These are phyloP conservation scores for Pontederia crassipes DNA, from an alignment of 176 grass and related monocot genomes.

Conservation along the genomic window DNA sequence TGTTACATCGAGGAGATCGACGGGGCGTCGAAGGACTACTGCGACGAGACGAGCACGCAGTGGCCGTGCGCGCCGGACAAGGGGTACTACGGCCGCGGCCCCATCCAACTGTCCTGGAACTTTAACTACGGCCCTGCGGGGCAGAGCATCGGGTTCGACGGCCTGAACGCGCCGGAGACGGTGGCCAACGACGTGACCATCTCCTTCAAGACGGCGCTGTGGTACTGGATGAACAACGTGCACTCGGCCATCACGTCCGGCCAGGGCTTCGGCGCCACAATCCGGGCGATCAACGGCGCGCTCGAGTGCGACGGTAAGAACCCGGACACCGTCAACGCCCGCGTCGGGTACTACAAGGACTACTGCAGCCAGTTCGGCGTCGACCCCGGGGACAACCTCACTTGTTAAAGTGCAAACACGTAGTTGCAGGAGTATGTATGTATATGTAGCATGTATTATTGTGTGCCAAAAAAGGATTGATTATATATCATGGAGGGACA, in stretches of 20 bases:
- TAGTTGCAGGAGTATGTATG: too few relatives aligned
- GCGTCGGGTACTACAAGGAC: slow-evolving; percentile 59
- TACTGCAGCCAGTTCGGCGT: slow-evolving; percentile 75
- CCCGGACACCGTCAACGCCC: slow-evolving; percentile 17
- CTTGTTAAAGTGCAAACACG: slow-evolving; percentile 27
- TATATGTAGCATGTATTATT: too few relatives aligned
- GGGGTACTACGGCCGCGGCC: slow-evolving; percentile 68
- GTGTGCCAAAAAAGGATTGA: too few relatives aligned
- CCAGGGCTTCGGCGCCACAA: slow-evolving; percentile 49
- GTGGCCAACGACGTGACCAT: slow-evolving; percentile 47
- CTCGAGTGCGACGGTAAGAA: slow-evolving; percentile 72
- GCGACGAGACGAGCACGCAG: slow-evolving; percentile 29
- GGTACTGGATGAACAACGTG: slow-evolving; percentile 69
- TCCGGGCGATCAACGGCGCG: slow-evolving; percentile 46
- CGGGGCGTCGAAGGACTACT: slow-evolving; percentile 71
- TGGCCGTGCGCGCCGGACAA: slow-evolving; percentile 57
- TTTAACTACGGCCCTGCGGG: slow-evolving; percentile 84
- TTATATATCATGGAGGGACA: too few relatives aligned
- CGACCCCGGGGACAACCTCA: slow-evolving; percentile 58
- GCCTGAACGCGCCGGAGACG: slow-evolving; percentile 51
- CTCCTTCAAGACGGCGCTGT: slow-evolving; percentile 65
- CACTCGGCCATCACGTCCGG: slow-evolving; percentile 41
- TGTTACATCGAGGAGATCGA: slow-evolving; percentile 95
- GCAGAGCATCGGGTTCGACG: slow-evolving; percentile 72
- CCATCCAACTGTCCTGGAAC: slow-evolving; percentile 87